Evolutionary conservation across 306 rosid species (phyloP), one percentile per base, ranked within the genome.

Genomic region (Medicago arabica): DNA sequence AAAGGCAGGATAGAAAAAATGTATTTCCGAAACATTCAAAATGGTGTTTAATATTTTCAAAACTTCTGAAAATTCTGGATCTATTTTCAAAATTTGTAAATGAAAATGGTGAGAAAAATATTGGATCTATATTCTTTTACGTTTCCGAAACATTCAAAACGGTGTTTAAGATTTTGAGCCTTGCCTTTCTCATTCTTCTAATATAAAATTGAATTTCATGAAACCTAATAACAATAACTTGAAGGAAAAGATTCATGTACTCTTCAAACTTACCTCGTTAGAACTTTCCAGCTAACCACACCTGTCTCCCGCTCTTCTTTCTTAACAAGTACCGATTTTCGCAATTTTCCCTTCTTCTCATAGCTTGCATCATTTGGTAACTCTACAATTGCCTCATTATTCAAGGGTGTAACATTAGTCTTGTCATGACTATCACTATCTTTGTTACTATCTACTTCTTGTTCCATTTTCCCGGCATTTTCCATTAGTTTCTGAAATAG

Each of bases 221-320:
- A 34, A 34, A 6, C 38, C 7, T 34, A 34, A 34, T 34, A 34
- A 34, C 38, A 34, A 34, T 34, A 34, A 34, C 7, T 34, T 34
- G 38, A 34, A 34, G 75, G 23, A 51, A 75, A 63, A 10, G 18
- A 9, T 28, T 63, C 31, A 4, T 51, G 8, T 58, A 75, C 18
- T 34, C 57, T n/a, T 21, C 19, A 57, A 47, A 43, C 63, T 51
- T 86, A 93, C 97, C 98, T 85, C 79, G 18, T 71, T 67, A 93
- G 58, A 72, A 93, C 88, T 44, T 85, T 91, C 97, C 89, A 89
- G 80, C 96, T 91, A 67, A 91, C 90, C 58, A 91, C 80, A 8
- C 98, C 98, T 11, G 93, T 89, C 76, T 91, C 98, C 69, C 92
- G 70, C 74, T 93, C 98, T 86, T 93, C 98, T 85, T 89, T 87